phyloP scores from a whole-genome alignment of 345 rosid genomes.

The Crucihimalaya himalaica region DNA sequence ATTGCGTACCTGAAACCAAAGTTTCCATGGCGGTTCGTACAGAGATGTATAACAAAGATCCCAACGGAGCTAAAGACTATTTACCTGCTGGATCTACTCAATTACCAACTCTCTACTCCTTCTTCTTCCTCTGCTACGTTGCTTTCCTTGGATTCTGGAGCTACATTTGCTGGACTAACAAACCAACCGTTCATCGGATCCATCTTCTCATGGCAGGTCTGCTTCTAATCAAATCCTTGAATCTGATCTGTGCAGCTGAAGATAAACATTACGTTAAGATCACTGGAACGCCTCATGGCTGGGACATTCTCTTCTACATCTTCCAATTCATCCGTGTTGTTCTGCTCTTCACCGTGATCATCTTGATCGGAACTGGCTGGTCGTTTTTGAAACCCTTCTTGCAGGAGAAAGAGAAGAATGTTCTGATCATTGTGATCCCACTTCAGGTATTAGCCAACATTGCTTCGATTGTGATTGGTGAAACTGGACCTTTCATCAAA shows the following conservation, averaged over 20 bases:
- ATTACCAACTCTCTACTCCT: constrained; percentile 61
- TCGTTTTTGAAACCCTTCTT: constrained; percentile 89
- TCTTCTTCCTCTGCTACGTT: constrained; percentile 62
- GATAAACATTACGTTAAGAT: constrained; percentile 83
- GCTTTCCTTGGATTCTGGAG: constrained; percentile 67
- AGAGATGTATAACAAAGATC: constrained; percentile 71
- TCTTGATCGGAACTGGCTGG: constrained; percentile 98
- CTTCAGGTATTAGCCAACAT: constrained; percentile 93
- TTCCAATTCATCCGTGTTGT: constrained; percentile 89
- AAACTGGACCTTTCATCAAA: constrained; percentile 85
- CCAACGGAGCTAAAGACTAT: constrained; percentile 58
- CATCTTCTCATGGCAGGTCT: constrained; percentile 80
- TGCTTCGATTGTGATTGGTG: constrained; percentile 87
- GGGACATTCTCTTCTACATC: constrained; percentile 90
- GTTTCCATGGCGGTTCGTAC: constrained; percentile 84
- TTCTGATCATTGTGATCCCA: constrained; percentile 91
- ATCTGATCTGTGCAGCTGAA: constrained; percentile 88
- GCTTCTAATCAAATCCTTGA: constrained; percentile 79
- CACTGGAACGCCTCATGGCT: constrained; percentile 95
- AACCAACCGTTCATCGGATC: constrained; percentile 70
- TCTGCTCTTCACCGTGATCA: constrained; percentile 83
- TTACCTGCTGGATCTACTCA: constrained; percentile 83
- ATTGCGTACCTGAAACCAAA: constrained; percentile 75
- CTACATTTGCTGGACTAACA: constrained; percentile 53
- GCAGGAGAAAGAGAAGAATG: constrained; percentile 98